Evolutionary conservation across 768 basidiomycete species (phyloP), one percentile per base, ranked within the genome.

Genomic region (Mycena sanguinolenta): DNA sequence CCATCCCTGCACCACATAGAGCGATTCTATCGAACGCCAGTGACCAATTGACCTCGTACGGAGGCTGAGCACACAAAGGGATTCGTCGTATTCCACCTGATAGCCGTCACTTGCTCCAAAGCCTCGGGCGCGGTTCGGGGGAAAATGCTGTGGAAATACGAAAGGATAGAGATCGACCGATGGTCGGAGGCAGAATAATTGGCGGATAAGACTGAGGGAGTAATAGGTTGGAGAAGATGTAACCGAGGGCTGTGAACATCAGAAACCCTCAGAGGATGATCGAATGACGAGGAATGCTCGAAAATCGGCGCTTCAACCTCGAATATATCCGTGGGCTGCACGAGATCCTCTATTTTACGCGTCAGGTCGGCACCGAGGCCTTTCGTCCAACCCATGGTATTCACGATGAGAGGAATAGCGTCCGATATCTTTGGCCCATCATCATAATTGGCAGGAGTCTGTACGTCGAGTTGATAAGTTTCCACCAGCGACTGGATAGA

Each of bases 301-400:
- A 75, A 70, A 14, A 75, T 72, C 0, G 81, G 77, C 1, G 75
- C 66, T 67, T 83, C 82, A 64, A 91, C 79, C 44, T 87, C 83
- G 80, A 89, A 94, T 27, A 92, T 79, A 65, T 89, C 82, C 0
- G 89, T 89, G 0, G 94, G 89, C 27, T 87, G 83, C 6, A 90
- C 81, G 38, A 90, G 81, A 13, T 87, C 87, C 73, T 96, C 91
- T 57, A 99, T 91, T 70, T 87, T 88, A 17, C 77, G 78, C 2
- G 90, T 88, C 14, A 99, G 81, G 74, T 97, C 94, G 19, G 90
- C 91, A 4, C 97, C 97, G 3, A 98, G 88, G 9, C 97, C 97
- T 78, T 97, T 98, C 7, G 88, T 88, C 97, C 97, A 99, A 2
- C 97, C 97, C 90, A 97, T 97, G 0, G 95, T 98, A 78, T 99